Conservation (phyloP, 495 filamentous ascomycete genomes). For the Daldinia bambusicola region DNA sequence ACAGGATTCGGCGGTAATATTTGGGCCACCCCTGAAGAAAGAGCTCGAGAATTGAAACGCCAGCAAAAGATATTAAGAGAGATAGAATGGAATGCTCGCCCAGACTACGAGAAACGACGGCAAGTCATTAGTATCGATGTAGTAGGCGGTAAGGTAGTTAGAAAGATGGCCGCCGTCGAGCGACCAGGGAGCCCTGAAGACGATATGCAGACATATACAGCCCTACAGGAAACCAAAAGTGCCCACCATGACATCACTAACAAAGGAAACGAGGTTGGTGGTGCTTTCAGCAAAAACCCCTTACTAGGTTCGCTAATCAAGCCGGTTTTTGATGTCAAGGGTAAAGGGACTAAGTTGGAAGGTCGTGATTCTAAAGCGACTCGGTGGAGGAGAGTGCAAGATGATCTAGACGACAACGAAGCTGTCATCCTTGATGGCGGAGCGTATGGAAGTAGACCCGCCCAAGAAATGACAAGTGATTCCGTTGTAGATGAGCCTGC, state of each 20-base stretch:
- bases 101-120: constrained; percentile 92
- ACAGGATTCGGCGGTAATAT: constrained; percentile 65
- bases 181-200: constrained; percentile 60
- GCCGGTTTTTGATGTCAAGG: constrained; percentile 74
- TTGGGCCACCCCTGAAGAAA: constrained; percentile 89
- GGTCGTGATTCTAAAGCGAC: constrained; percentile 57
- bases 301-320: constrained; percentile 80
- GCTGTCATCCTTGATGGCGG: constrained; percentile 91
- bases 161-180: constrained; percentile 74
- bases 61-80: constrained; percentile 89
- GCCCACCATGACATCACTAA: constrained; percentile 23
- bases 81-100: constrained; percentile 88
- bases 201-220: constrained; percentile 39
- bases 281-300: constrained; percentile 85
- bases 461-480: constrained; percentile 1
- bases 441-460: constrained; percentile 63
- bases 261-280: constrained; percentile 50
- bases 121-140: constrained; percentile 90
- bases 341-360: constrained; percentile 54
- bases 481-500: constrained; percentile 51
- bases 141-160: constrained; percentile 77
- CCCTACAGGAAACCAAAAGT: constrained; percentile 40
- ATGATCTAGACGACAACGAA: constrained; percentile 91
- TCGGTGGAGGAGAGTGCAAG: constrained; percentile 89
- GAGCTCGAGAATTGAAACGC: constrained; percentile 85